phyloP scores from a whole-genome alignment of 73 alveolate genomes.

The Uronychia binucleata region DNA sequence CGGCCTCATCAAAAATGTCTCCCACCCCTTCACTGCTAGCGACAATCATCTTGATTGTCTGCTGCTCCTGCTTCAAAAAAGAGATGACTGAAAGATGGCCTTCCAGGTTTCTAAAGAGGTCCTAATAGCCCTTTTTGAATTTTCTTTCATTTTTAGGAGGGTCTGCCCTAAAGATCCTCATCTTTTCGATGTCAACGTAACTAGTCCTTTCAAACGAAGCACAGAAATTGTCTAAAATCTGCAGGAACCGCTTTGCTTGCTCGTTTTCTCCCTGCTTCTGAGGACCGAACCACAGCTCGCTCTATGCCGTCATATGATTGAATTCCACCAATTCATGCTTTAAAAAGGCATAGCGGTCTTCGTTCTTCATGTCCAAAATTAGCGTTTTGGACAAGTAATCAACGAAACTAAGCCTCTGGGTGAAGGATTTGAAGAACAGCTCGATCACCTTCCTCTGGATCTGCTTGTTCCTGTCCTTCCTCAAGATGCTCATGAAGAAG shows the following conservation, averaged over 20 bases:
- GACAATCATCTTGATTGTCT: background rate
- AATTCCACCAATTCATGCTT: background rate
- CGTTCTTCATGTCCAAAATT: background rate
- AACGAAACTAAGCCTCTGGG: background rate
- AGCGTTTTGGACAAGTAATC: background rate
- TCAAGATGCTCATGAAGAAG: background rate
- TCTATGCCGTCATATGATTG: background rate
- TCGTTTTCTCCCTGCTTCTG: background rate
- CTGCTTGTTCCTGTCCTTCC: background rate
- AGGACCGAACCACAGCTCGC: slow-evolving; percentile 1
- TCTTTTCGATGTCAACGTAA: background rate
- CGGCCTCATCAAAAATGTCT: background rate
- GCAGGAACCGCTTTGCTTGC: background rate
- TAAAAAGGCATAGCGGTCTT: background rate
- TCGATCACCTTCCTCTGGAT: background rate
- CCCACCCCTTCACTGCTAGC: background rate
- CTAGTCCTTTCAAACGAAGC: background rate
- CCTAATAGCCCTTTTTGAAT: background rate
- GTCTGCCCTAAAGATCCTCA: background rate
- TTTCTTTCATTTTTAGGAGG: background rate
- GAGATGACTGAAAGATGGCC: background rate
- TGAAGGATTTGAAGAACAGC: background rate
- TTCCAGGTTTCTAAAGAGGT: background rate
- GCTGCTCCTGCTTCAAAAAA: background rate
- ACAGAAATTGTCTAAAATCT: background rate